Base-by-base conservation (phyloP, 495 filamentous ascomycete species). In the Tuber aestivum region DNA sequence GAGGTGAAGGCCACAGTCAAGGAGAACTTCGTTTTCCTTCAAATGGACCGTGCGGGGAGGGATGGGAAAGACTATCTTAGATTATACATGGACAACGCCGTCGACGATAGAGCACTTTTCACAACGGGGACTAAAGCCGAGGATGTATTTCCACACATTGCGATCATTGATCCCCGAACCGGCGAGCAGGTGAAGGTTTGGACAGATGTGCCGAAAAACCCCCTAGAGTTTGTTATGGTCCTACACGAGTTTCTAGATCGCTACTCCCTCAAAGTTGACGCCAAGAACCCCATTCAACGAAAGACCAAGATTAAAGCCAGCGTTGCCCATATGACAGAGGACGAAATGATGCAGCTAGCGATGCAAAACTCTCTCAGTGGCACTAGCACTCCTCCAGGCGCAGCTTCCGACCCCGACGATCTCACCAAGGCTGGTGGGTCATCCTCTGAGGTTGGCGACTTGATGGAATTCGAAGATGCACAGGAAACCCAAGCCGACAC, bases 181-280 rank as follows among this genome's bases (percentile, higher is more conserved):
- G 95, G 95, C 61, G 95, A 98, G 84, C 95, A 97, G 84, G 93
- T 98, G 76, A 98, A 99, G 84, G 90, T 95, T 2, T 97, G 94
- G 94, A 94, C 92, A 8, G 94, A 94, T 3, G 86, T 87, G 23
- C 94, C 95, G 27, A 89, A 94, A 16, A 89, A 88, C 61, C 83
- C 94, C 3, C 81, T 88, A 21, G 95, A 97, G 18, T 97, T 98
- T 81, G 89, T 97, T 71, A 93, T 92, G 84, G 91, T 97, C 76
- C 87, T 99, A 3, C 92, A 94, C 81, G 95, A 99, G 83, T 99
- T 99, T 81, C 89, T 99, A 3, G 96, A 97, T 81, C 89, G 95
- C 3, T 99, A 97, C 83, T 97, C 94, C 81, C 86, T 99, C 73
- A 92, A 90, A 18, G 89, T 89, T 37, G 90, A 94, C 78, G 93